phyloP scores from a whole-genome alignment of 2,329 filamentous ascomycete genomes.

The Emergomyces pasteurianus region DNA sequence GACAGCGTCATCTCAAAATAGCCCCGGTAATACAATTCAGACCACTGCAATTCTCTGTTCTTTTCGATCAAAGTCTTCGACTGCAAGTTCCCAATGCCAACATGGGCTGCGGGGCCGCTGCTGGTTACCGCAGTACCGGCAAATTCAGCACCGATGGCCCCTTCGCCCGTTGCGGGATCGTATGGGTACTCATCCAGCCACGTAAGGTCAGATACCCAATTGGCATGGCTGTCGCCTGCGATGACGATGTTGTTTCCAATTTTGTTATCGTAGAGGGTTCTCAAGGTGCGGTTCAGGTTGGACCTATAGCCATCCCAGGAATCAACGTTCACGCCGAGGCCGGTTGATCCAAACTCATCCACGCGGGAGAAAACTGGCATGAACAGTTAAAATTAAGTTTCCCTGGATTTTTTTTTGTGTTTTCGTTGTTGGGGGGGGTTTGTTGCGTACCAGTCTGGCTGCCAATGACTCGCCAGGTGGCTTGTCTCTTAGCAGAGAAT shows the following conservation, averaged over 20 bases:
- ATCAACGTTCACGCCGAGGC: background rate
- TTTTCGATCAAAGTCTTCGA: constrained; percentile 30
- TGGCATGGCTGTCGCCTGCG: constrained; percentile 56
- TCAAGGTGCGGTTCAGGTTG: constrained; percentile 58
- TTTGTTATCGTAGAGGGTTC: constrained; percentile 54
- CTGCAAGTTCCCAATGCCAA: constrained; percentile 38
- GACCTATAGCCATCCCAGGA: constrained; percentile 44
- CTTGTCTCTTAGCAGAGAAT: constrained; percentile 47
- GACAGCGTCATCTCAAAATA: constrained; percentile 55
- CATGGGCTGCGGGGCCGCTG: constrained; percentile 43
- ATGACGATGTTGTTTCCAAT: constrained; percentile 64
- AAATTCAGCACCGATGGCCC: constrained; percentile 50
- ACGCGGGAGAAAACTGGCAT: constrained; percentile 15
- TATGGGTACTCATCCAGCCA: constrained; percentile 44
- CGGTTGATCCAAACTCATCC: constrained; percentile 12
- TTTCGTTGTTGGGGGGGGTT: background rate
- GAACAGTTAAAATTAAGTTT: background rate
- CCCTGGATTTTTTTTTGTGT: background rate
- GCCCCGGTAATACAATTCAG: constrained; percentile 60
- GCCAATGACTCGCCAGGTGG: constrained; percentile 59
- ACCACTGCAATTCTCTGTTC: constrained; percentile 58
- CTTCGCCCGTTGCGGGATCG: constrained; percentile 40
- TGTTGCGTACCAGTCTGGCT: constrained; percentile 44
- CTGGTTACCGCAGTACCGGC: constrained; percentile 56
- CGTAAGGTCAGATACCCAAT: constrained; percentile 49